phyloP scores from a whole-genome alignment of 78 protist genomes.

The Isochrysis galbana region DNA sequence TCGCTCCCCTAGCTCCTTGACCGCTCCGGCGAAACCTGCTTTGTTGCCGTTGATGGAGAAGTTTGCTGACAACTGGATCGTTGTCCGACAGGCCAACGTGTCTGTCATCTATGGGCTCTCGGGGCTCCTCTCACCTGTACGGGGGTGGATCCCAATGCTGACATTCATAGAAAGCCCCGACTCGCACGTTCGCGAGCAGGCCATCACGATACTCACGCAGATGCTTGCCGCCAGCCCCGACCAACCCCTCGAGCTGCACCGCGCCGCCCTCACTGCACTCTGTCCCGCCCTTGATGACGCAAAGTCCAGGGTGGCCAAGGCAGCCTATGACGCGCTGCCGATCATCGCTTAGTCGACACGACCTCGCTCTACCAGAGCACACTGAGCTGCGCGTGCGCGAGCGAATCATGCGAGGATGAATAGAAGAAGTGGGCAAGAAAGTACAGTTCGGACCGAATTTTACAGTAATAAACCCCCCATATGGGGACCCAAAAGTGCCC shows the following conservation, averaged over 20 bases:
- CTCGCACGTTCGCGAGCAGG: constrained; percentile 11
- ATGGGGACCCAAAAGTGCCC: too few relatives aligned
- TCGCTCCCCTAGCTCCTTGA: too few relatives aligned
- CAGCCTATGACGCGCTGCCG: too few relatives aligned
- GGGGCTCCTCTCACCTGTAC: neutral
- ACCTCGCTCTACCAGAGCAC: too few relatives aligned
- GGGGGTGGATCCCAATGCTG: neutral
- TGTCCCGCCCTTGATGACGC: neutral
- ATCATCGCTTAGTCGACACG: too few relatives aligned
- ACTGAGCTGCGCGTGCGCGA: too few relatives aligned
- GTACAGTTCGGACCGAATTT: too few relatives aligned
- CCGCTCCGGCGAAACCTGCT: too few relatives aligned
- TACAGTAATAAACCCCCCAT: too few relatives aligned
- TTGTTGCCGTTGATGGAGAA: neutral
- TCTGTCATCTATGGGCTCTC: neutral
- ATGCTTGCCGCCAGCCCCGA: neutral
- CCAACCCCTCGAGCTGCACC: neutral
- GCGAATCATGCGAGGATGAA: too few relatives aligned
- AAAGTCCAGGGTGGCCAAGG: neutral
- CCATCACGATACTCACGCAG: neutral
- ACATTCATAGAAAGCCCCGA: neutral
- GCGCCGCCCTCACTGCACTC: neutral
- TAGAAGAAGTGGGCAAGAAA: too few relatives aligned
- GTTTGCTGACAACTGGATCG: constrained; percentile 22
- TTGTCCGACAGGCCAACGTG: neutral